phyloP scores from a whole-genome alignment of 768 basidiomycete species.

The Tricholoma flavovirens region DNA sequence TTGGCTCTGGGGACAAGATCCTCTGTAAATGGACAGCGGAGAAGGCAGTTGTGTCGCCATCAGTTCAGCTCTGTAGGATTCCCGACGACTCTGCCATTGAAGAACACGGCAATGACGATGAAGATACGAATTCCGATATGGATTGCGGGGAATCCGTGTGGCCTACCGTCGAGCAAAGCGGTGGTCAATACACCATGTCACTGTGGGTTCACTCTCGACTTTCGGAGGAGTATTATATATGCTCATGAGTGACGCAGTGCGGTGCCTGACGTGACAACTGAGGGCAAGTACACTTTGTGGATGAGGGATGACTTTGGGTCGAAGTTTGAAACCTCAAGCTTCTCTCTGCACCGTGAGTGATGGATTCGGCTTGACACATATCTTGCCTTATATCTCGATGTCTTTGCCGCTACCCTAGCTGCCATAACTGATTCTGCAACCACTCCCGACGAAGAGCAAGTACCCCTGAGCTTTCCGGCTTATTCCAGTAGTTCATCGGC shows the following conservation, averaged over 20 bases:
- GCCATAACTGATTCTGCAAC: not conserved
- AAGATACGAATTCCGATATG: not conserved
- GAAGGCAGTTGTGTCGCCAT: conserved; percentile 8
- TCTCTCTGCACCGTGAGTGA: conserved; percentile 22
- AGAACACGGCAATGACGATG: conserved; percentile 1
- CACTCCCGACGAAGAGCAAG: not conserved
- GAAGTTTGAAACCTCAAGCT: conserved; percentile 19
- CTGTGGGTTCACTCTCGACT: conserved; percentile 15
- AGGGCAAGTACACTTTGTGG: conserved; percentile 7
- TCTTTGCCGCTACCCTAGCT: not conserved
- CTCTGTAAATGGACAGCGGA: conserved; percentile 15
- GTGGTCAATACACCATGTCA: conserved; percentile 17
- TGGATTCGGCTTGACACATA: not conserved
- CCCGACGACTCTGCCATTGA: not conserved
- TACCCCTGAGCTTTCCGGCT: not conserved
- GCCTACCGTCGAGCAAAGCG: conserved; percentile 16
- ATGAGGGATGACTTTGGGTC: conserved; percentile 21
- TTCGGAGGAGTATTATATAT: not conserved
- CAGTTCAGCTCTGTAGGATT: conserved; percentile 16
- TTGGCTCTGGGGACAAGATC: conserved; percentile 13
- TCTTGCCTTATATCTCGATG: not conserved
- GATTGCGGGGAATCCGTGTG: conserved; percentile 19
- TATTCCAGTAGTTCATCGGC: not conserved
- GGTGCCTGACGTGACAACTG: not conserved
- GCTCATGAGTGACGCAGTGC: conserved; percentile 1